These are phyloP conservation scores for Lablab purpureus DNA, from an alignment of 306 rosid species.

Conservation along the genomic window DNA sequence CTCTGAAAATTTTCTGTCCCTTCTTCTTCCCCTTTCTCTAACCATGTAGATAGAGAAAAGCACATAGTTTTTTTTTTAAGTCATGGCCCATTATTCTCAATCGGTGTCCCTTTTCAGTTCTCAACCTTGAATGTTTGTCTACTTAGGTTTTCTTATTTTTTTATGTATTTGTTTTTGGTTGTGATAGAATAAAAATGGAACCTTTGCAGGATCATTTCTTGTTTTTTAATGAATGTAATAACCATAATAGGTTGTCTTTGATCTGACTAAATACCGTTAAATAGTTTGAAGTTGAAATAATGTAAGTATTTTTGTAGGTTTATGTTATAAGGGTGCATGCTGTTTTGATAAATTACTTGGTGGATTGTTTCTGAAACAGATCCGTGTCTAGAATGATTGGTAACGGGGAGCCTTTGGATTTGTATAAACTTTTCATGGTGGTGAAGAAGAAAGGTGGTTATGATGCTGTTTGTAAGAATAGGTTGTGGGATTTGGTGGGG, in stretches of 20 bases:
- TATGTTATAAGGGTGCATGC: conserved; percentile 39
- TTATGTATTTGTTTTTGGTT: not conserved
- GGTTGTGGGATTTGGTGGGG: conserved; percentile 54
- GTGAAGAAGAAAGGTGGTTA: conserved; percentile 86
- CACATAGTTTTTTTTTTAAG: conserved; percentile 27
- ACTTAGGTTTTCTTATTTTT: not conserved
- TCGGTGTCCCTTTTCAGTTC: conserved; percentile 44
- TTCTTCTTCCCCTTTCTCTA: not conserved
- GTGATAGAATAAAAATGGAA: conserved; percentile 9
- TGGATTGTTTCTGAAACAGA: conserved; percentile 42
- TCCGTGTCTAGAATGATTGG: conserved; percentile 50
- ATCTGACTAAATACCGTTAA: conserved; percentile 39
- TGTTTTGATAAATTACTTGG: conserved; percentile 53
- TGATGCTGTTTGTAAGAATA: conserved; percentile 47
- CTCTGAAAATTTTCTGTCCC: conserved; percentile 29
- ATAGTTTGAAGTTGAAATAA: conserved; percentile 43
- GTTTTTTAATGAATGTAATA: conserved; percentile 39
- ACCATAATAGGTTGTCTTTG: conserved; percentile 55
- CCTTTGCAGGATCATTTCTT: conserved; percentile 4
- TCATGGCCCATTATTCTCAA: conserved; percentile 49
- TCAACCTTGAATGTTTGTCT: conserved; percentile 11
- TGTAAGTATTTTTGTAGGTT: conserved; percentile 28
- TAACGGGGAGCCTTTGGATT: conserved; percentile 61
- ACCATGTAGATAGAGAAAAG: conserved; percentile 24
- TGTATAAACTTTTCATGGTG: conserved; percentile 73